Conservation (phyloP, 2,329 filamentous ascomycete species). For the Claviceps cyperi region DNA sequence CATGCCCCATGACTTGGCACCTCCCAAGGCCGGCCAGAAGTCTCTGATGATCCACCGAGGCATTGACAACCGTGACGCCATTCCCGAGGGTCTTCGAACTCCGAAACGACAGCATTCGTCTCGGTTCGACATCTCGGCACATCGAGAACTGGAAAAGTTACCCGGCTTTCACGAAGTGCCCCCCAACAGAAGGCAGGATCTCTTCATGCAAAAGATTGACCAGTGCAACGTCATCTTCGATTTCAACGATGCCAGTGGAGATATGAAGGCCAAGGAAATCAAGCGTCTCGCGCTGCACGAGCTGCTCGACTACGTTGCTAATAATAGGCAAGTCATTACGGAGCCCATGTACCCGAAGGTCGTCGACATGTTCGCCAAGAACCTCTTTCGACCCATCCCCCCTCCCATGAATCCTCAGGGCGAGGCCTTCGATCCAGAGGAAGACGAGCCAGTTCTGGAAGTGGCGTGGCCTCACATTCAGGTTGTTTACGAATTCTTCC, state of each 20-base stretch:
- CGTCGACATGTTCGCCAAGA: slow-evolving; percentile 99
- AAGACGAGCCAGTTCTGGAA: slow-evolving; percentile 94
- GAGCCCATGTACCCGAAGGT: slow-evolving; percentile 98
- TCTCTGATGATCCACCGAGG: slow-evolving; percentile 70
- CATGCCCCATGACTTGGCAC: slow-evolving; percentile 93
- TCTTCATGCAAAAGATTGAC: slow-evolving; percentile 99
- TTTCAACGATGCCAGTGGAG: slow-evolving; percentile 93
- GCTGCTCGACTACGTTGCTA: slow-evolving; percentile 92
- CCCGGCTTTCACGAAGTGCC: slow-evolving; percentile 96
- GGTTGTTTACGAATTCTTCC: slow-evolving; percentile 98
- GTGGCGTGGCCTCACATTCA: slow-evolving; percentile 99
- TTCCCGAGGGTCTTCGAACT: slow-evolving; percentile 86
- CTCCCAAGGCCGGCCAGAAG: slow-evolving; percentile 83
- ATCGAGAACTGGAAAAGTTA: slow-evolving; percentile 91
- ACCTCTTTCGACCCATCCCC: slow-evolving; percentile 90
- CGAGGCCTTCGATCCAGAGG: slow-evolving; percentile 95
- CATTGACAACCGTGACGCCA: slow-evolving; percentile 79
- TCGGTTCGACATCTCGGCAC: slow-evolving; percentile 92
- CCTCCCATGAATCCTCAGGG: slow-evolving; percentile 96
- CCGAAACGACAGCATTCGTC: slow-evolving; percentile 96
- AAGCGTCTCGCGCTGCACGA: slow-evolving; percentile 93
- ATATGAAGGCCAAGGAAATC: slow-evolving; percentile 99
- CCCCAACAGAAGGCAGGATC: slow-evolving; percentile 82
- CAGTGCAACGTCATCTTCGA: slow-evolving; percentile 99
- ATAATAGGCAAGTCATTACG: slow-evolving; percentile 95